These are phyloP conservation scores for Eragrostis nindensis DNA, from an alignment of 176 grass and related monocot genomes.

Conservation along the genomic window DNA sequence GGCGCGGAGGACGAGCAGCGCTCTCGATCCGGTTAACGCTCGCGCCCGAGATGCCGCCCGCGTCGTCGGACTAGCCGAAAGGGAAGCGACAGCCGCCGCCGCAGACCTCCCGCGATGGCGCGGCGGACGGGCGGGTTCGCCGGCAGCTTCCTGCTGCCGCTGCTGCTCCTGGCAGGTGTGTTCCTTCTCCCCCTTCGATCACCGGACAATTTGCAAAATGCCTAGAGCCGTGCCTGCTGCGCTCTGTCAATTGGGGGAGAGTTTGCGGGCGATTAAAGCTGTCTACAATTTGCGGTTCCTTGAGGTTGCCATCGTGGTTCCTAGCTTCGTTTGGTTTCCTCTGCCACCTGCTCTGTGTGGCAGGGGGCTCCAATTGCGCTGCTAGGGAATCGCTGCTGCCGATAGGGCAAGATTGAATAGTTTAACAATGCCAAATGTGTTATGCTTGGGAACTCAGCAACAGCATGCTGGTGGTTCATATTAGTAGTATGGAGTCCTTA, in stretches of 20 bases:
- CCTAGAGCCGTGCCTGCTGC: not conserved
- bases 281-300: not conserved
- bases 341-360: not conserved
- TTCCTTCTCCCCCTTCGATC: not conserved
- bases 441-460: not conserved
- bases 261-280: too few relatives aligned
- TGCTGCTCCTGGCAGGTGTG: constrained; percentile 62
- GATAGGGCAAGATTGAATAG: not conserved
- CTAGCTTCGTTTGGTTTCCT: not conserved
- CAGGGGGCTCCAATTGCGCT: not conserved
- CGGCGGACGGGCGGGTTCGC: constrained; percentile 46
- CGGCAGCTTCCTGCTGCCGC: constrained; percentile 56
- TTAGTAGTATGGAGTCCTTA: not conserved
- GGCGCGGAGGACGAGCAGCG: constrained; percentile 1
- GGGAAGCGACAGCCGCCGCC: constrained; percentile 9
- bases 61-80: constrained; percentile 25
- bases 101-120: constrained; percentile 46
- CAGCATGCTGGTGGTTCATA: not conserved
- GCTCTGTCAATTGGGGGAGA: not conserved
- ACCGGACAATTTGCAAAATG: constrained; percentile 1
- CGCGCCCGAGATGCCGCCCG: constrained; percentile 25
- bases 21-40: constrained; percentile 10
- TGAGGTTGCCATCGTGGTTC: not conserved
- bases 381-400: not conserved
- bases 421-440: not conserved